A percentile compares a stretch with the other conserved stretches of the same genome.
These are phyloP conservation scores for Nothophaeocryptopus gaeumannii DNA, from an alignment of 2,329 filamentous ascomycete genomes.

Conservation along the genomic window DNA sequence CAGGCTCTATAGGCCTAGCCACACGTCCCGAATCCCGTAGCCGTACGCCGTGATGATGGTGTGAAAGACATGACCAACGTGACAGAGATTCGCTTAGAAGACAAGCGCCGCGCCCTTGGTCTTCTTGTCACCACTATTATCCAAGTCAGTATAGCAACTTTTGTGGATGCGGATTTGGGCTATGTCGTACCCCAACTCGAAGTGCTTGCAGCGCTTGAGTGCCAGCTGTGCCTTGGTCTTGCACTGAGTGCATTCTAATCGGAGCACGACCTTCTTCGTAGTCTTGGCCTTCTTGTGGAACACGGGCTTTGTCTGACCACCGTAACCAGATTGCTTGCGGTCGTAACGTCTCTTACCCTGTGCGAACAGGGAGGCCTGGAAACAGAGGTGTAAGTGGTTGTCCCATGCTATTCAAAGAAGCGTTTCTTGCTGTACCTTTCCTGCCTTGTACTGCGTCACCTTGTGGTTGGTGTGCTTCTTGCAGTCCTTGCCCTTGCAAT, in stretches of 20 bases:
- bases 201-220: conserved; percentile 99
- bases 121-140: conserved; percentile 97
- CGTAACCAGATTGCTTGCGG: conserved; percentile 98
- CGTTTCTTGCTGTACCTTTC: conserved; percentile 61
- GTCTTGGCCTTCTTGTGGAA: conserved; percentile 99
- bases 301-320: conserved; percentile 99
- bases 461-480: conserved; percentile 74
- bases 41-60: conserved; percentile 27
- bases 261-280: conserved; percentile 99
- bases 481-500: conserved; percentile 96
- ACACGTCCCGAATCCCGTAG: conserved; percentile 21
- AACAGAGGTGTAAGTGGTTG: conserved; percentile 13
- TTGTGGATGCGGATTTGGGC: background rate
- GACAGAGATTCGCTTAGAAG: conserved; percentile 64
- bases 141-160: conserved; percentile 31
- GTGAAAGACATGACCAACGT: conserved; percentile 37
- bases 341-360: conserved; percentile 99
- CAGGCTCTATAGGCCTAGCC: conserved; percentile 23
- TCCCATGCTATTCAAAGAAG: background rate
- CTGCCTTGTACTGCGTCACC: conserved; percentile 95
- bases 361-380: conserved; percentile 81
- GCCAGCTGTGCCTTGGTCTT: conserved; percentile 98
- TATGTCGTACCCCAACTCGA: conserved; percentile 87
- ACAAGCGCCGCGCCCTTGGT: conserved; percentile 99
- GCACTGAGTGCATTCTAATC: conserved; percentile 95